phyloP scores from a whole-genome alignment of 2,329 filamentous ascomycete genomes.

The Fusarium multiceps region DNA sequence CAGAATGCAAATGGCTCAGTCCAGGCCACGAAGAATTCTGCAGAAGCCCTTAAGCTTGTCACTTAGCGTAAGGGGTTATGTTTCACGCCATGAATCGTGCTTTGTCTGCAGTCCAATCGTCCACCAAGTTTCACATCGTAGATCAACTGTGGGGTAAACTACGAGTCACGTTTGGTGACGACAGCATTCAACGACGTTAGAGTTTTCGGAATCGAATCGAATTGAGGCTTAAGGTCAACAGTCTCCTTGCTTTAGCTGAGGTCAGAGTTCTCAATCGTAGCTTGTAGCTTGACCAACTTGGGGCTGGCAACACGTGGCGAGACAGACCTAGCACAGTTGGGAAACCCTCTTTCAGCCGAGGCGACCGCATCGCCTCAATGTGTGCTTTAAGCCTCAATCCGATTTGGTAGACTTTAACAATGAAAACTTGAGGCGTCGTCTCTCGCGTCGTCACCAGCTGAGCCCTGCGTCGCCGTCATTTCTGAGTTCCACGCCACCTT shows the following conservation, averaged over 20 bases:
- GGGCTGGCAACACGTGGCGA: background rate
- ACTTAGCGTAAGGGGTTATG: background rate
- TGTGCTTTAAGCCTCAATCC: background rate
- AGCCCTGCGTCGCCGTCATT: too few species aligned
- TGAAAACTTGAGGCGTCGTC: background rate
- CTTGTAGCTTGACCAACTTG: background rate
- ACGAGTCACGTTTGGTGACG: background rate
- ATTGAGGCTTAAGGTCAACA: background rate
- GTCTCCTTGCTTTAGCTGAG: background rate
- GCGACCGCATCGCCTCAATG: background rate
- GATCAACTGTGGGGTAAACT: background rate
- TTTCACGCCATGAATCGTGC: background rate
- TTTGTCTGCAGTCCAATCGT: slow-evolving; percentile 1
- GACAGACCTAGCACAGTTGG: background rate
- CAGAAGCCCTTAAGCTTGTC: background rate
- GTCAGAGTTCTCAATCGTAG: too few species aligned
- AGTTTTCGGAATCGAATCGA: background rate
- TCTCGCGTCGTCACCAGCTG: too few species aligned
- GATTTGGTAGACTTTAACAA: fast-evolving
- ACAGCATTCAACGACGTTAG: background rate
- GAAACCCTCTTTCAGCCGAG: fast-evolving
- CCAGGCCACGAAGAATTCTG: background rate
- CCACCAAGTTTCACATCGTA: background rate
- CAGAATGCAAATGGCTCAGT: background rate
- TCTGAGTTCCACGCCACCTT: fast-evolving